Evolutionary conservation across 2,329 filamentous ascomycete species (phyloP).

Genomic region (Aphanocladium album): DNA sequence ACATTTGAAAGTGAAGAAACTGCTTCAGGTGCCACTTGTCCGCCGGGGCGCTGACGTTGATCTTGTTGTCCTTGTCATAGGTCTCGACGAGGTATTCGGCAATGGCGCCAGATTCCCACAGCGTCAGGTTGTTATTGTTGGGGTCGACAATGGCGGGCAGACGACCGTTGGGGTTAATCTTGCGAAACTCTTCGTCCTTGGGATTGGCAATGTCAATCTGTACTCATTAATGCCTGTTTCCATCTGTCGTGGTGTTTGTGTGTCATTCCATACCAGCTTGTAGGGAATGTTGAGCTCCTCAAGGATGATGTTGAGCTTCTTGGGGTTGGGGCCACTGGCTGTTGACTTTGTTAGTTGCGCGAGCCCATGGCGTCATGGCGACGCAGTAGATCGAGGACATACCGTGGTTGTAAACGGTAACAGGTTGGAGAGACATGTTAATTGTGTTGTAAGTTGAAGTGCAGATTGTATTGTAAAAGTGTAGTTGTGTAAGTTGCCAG

Average conservation of each 20-base stretch:
- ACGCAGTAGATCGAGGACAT: background rate
- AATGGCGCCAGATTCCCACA: constrained; percentile 22
- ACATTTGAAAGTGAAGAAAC: constrained; percentile 22
- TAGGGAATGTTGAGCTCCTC: constrained; percentile 22
- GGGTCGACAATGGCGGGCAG: constrained; percentile 18
- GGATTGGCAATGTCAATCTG: background rate
- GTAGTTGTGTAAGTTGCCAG: no score
- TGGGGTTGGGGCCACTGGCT: constrained; percentile 15
- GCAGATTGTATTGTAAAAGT: no score
- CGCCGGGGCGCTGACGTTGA: constrained; percentile 11
- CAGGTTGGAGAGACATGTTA: constrained; percentile 14
- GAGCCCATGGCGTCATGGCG: background rate
- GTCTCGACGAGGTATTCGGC: constrained; percentile 18
- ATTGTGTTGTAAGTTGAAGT: background rate
- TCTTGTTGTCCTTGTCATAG: constrained; percentile 17
- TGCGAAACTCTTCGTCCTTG: constrained; percentile 8
- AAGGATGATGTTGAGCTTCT: constrained; percentile 18
- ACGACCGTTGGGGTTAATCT: constrained; percentile 18
- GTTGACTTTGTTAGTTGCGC: background rate
- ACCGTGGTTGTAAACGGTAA: constrained; percentile 12
- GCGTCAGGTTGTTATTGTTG: constrained; percentile 16
- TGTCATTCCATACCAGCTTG: constrained; percentile 16
- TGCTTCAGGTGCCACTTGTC: constrained; percentile 21
- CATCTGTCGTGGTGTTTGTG: background rate
- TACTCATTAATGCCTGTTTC: no score